These are phyloP conservation scores for Acorus gramineus DNA, from an alignment of 106 monocot species.

Conservation along the genomic window DNA sequence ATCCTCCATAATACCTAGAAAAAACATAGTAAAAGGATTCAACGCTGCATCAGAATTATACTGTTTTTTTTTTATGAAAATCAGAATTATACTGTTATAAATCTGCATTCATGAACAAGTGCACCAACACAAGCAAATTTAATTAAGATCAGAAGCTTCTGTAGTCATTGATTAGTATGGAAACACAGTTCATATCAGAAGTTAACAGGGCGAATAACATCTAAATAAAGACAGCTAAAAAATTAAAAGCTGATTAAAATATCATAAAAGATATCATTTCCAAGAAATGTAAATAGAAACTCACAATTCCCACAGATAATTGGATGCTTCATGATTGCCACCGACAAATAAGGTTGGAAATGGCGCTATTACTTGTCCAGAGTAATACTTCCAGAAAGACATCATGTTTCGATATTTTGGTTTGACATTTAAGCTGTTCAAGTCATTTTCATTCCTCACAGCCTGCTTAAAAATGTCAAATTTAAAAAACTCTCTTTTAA, in stretches of 20 bases:
- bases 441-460: slow-evolving; percentile 73
- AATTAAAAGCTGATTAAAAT: too few species aligned
- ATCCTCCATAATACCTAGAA: slow-evolving; percentile 69
- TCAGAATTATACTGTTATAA: neutral
- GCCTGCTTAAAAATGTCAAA: slow-evolving; percentile 35
- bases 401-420: slow-evolving; percentile 73
- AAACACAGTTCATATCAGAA: too few species aligned
- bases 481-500: neutral
- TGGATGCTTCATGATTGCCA: slow-evolving; percentile 94
- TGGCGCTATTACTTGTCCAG: slow-evolving; percentile 73
- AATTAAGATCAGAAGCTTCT: neutral
- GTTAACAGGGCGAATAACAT: too few species aligned
- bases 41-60: too few species aligned
- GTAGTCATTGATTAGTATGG: too few species aligned
- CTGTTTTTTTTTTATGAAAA: neutral
- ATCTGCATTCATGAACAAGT: too few species aligned
- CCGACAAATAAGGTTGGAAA: slow-evolving; percentile 91
- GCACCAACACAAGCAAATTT: too few species aligned
- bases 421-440: slow-evolving; percentile 72
- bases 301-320: slow-evolving; percentile 96
- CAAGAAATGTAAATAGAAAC: slow-evolving; percentile 12
- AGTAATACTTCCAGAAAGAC: slow-evolving; percentile 96
- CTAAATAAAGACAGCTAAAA: too few species aligned
- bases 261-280: too few species aligned
- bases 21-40: slow-evolving; percentile 1